Evolutionary conservation across 1,284 basidiomycete genomes (phyloP).

Genomic region (Moesziomyces antarcticus): DNA sequence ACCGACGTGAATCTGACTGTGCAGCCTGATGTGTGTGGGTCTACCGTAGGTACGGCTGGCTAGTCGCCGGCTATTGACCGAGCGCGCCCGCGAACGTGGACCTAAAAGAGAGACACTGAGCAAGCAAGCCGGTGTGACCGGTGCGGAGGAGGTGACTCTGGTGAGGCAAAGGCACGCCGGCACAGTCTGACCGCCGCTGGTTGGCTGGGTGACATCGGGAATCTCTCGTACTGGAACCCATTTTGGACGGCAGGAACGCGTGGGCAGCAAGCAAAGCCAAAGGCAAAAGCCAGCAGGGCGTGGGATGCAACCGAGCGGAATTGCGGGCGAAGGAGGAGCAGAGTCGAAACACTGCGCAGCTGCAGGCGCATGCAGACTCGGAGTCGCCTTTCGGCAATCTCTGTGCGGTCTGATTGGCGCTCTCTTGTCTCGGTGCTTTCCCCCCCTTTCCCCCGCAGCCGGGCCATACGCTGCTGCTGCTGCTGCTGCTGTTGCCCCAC

Average conservation of each 20-base stretch:
- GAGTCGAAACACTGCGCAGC: not conserved
- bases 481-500: no score
- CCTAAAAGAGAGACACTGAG: no score
- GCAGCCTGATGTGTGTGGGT: no score
- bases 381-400: no score
- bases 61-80: constrained; percentile 1
- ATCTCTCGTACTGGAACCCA: constrained; percentile 1
- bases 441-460: no score
- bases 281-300: not conserved
- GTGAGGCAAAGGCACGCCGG: not conserved
- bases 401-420: no score
- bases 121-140: not conserved
- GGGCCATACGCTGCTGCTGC: no score
- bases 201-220: constrained; percentile 16
- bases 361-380: not conserved
- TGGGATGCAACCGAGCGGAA: constrained; percentile 14
- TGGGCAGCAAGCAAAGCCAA: not conserved
- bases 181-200: constrained; percentile 2
- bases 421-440: no score
- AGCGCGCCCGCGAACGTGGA: not conserved
- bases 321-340: not conserved
- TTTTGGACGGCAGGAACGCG: constrained; percentile 4
- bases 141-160: not conserved
- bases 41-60: not conserved
- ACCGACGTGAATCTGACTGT: no score